Evolutionary conservation across 2,329 filamentous ascomycete species (phyloP).

Genomic region (Pestalotiopsis sp.): DNA sequence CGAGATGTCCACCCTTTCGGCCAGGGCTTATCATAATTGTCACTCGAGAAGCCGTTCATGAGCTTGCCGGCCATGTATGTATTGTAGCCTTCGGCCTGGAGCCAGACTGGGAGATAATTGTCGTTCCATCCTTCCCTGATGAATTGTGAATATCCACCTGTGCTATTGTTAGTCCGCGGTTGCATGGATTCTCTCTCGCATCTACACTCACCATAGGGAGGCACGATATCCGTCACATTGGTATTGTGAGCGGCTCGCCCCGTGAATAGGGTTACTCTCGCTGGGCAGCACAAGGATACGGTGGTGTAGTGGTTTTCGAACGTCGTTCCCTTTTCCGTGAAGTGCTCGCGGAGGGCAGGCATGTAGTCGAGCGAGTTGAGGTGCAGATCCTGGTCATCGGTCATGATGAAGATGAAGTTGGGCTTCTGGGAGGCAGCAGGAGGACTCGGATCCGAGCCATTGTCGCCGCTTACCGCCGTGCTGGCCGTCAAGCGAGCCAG

Average conservation of each 20-base stretch:
- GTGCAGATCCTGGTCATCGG: conserved; percentile 63
- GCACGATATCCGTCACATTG: conserved; percentile 56
- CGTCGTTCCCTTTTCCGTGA: conserved; percentile 54
- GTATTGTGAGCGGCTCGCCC: conserved; percentile 64
- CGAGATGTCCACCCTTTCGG: conserved; percentile 40
- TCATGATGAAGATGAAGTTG: conserved; percentile 64
- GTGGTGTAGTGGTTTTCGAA: conserved; percentile 62
- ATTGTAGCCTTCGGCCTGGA: conserved; percentile 58
- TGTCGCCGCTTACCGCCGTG: not conserved
- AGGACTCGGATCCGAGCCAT: not conserved
- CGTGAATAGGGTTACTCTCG: conserved; percentile 60
- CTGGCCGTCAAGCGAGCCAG: not conserved
- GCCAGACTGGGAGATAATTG: conserved; percentile 58
- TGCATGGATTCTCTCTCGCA: conserved; percentile 16
- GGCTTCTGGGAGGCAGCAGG: conserved; percentile 24
- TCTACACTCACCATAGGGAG: conserved; percentile 52
- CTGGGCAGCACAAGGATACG: conserved; percentile 59
- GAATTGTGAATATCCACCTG: conserved; percentile 57
- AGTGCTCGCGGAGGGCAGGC: conserved; percentile 51
- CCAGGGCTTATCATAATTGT: conserved; percentile 46
- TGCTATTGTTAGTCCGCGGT: conserved; percentile 35
- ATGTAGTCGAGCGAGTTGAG: conserved; percentile 58
- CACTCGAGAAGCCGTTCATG: conserved; percentile 51
- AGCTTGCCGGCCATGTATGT: conserved; percentile 63
- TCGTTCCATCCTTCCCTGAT: conserved; percentile 54